phyloP scores from a whole-genome alignment of 1,284 basidiomycete genomes.

The Trichosporon sp. region DNA sequence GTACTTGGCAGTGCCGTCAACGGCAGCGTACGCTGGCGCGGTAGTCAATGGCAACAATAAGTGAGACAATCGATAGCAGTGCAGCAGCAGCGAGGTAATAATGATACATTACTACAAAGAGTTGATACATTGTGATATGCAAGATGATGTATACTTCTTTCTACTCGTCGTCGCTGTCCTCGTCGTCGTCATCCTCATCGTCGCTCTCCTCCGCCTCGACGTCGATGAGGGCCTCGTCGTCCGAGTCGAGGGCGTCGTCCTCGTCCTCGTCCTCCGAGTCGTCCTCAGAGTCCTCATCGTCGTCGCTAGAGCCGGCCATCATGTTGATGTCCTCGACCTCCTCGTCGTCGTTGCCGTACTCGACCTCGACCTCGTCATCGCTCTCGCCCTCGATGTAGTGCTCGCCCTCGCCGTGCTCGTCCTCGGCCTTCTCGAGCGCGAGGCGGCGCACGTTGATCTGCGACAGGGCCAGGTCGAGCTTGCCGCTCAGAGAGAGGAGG shows the following conservation, averaged over 20 bases:
- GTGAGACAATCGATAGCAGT: no score
- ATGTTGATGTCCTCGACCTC: constrained; percentile 59
- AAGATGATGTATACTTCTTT: constrained; percentile 20
- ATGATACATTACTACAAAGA: constrained; percentile 3
- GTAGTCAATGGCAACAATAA: background rate
- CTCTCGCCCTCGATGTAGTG: constrained; percentile 48
- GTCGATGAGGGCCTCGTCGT: constrained; percentile 62
- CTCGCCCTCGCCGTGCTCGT: constrained; percentile 42
- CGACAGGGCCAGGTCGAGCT: constrained; percentile 85
- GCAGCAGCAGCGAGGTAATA: background rate
- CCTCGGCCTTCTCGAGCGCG: constrained; percentile 31
- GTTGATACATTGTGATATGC: background rate
- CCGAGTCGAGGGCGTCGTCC: constrained; percentile 52
- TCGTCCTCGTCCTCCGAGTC: constrained; percentile 34
- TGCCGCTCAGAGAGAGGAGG: constrained; percentile 76
- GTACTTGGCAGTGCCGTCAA: background rate
- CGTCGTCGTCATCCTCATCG: constrained; percentile 57
- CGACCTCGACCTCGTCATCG: constrained; percentile 52
- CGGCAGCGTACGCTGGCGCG: background rate
- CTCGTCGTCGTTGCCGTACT: constrained; percentile 63
- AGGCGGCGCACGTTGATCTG: constrained; percentile 73
- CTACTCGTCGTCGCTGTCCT: constrained; percentile 56
- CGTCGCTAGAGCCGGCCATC: constrained; percentile 53
- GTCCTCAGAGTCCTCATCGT: constrained; percentile 26
- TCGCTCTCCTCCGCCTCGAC: constrained; percentile 54